Evolutionary conservation across 345 rosid genomes (phyloP), one percentile per base, ranked within the genome.

Genomic region (Brassica cretica): DNA sequence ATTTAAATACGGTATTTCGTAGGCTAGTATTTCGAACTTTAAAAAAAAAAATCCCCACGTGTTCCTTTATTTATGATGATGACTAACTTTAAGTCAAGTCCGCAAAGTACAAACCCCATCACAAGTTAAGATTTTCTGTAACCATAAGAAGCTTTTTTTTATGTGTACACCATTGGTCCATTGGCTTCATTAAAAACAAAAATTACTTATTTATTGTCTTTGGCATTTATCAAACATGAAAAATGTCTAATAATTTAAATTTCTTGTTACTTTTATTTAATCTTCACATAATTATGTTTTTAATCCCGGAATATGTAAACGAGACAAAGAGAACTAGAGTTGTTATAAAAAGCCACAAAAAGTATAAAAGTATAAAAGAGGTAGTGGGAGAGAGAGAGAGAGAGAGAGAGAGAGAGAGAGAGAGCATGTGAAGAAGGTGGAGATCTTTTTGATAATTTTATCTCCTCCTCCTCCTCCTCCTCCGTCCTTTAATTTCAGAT

Each of bases 371-470:
- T 19, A 19, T 19, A 19, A 44, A 24, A 8, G 64, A 64, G 21
- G 68, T 72, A 10, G 68, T 68, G 53, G 64, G 30, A 25, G 63
- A 25, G 4, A 12, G 6, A 10, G 63, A 25, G 4, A 12, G 6
- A 10, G 33, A 35, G 71, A 10, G 46, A 39, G 30, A 25, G 63
- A 25, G 16, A 12, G 6, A 10, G 64, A 60, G 64, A 29, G 33
- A 27, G 39, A 21, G 75, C 70, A 65, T 46, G 76, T 71, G 76
- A 59, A 64, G n/a, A 39, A 51, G 64, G 72, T 37, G 62, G 29
- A 27, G 37, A 8, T 44, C 41, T 35, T 27, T 68, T 80, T 64
- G 65, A 35, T 79, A 67, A 33, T 58, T 51, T n/a, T 5, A n/a
- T 51, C 11, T 55, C 11, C 64, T 55, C 11, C 64, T 55, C 25